phyloP scores from a whole-genome alignment of 2,329 filamentous ascomycete genomes.

The Fusarium camptoceras region DNA sequence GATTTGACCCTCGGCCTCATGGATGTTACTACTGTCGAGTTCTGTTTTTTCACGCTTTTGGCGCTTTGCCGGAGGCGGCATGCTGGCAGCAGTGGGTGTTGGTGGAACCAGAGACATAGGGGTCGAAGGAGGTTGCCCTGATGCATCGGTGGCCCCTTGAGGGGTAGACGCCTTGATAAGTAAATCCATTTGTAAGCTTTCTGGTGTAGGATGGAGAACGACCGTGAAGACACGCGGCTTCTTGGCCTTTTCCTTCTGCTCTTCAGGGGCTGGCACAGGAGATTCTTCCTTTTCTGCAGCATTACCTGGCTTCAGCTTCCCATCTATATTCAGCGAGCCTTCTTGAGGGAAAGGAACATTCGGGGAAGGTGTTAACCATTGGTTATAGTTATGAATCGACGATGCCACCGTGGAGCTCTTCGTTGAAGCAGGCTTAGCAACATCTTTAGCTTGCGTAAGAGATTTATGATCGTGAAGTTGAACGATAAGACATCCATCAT shows the following conservation, averaged over 20 bases:
- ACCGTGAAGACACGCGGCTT: constrained; percentile 77
- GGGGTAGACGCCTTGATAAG: constrained; percentile 80
- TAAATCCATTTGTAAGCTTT: constrained; percentile 81
- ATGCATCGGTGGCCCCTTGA: constrained; percentile 56
- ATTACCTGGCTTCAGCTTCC: constrained; percentile 37
- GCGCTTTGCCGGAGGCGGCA: constrained; percentile 72
- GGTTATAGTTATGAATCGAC: constrained; percentile 93
- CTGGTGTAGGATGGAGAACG: constrained; percentile 85
- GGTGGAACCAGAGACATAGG: constrained; percentile 69
- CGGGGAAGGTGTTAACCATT: constrained; percentile 89
- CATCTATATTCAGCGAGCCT: constrained; percentile 56
- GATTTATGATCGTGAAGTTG: constrained; percentile 91
- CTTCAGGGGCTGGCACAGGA: constrained; percentile 63
- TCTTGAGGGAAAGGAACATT: constrained; percentile 80
- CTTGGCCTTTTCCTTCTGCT: constrained; percentile 48
- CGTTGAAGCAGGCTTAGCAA: constrained; percentile 61
- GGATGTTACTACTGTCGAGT: constrained; percentile 78
- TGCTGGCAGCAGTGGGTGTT: constrained; percentile 69
- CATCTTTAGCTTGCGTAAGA: constrained; percentile 69
- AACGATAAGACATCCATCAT: constrained; percentile 95
- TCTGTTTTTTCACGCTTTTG: constrained; percentile 79
- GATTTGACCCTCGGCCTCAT: constrained; percentile 81
- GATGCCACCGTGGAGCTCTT: constrained; percentile 75
- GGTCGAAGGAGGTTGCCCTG: constrained; percentile 74
- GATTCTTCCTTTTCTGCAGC: constrained; percentile 64